These are phyloP conservation scores for Leptographium galeiforme DNA, from an alignment of 2,329 filamentous ascomycete genomes.

Conservation along the genomic window DNA sequence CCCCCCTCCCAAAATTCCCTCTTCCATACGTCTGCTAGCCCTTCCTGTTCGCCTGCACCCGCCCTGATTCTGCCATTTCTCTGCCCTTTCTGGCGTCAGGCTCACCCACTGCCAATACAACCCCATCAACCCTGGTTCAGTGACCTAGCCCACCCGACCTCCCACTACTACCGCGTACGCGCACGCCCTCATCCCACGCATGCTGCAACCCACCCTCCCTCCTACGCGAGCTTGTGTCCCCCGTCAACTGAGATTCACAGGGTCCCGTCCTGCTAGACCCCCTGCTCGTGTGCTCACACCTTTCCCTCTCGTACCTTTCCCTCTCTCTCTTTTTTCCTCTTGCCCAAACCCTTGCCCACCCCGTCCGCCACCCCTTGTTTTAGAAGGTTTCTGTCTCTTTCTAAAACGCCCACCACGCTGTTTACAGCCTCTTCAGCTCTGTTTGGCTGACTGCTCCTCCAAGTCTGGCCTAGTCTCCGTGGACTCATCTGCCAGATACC, in stretches of 20 bases:
- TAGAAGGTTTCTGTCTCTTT: background rate
- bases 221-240: constrained; percentile 11
- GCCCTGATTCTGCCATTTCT: background rate
- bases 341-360: background rate
- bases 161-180: background rate
- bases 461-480: background rate
- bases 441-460: background rate
- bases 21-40: background rate
- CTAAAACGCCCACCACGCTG: background rate
- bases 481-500: background rate
- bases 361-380: too few relatives aligned
- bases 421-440: background rate
- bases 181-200: background rate
- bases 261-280: constrained; percentile 1
- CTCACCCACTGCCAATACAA: background rate
- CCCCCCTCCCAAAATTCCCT: background rate
- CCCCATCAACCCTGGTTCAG: background rate
- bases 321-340: background rate
- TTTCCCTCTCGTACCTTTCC: background rate
- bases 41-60: background rate
- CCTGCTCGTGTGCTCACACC: background rate
- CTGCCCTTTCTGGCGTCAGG: background rate
- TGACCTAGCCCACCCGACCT: background rate
- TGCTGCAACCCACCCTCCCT: background rate
- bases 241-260: constrained; percentile 7